These are phyloP conservation scores for Podaxis sp. DNA, from an alignment of 768 basidiomycete genomes.

Conservation along the genomic window DNA sequence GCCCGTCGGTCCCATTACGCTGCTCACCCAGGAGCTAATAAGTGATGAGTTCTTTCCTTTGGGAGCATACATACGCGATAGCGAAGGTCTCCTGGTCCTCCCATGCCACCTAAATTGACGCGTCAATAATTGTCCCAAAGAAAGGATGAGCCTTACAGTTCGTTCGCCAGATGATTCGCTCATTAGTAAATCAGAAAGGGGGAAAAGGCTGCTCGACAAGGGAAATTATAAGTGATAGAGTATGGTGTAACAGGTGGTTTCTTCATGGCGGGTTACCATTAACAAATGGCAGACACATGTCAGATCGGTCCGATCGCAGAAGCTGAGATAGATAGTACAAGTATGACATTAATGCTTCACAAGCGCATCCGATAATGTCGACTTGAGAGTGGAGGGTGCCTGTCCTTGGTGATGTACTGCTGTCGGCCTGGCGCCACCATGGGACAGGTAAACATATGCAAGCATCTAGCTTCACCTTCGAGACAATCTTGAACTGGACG, in stretches of 20 bases:
- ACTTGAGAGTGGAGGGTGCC: too few relatives aligned
- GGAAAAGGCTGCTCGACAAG: background rate
- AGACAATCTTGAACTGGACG: too few relatives aligned
- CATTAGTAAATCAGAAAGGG: background rate
- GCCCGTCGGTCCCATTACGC: conserved; percentile 36
- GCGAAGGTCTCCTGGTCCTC: background rate
- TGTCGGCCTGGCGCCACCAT: background rate
- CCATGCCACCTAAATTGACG: background rate
- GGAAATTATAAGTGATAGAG: background rate
- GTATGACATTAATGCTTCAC: background rate
- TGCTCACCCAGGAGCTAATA: conserved; percentile 6
- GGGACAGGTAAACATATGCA: background rate
- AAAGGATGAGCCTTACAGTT: background rate
- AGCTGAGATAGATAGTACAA: background rate
- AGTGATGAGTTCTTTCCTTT: background rate
- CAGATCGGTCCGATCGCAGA: background rate
- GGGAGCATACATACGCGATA: conserved; percentile 1
- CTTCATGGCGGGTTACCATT: background rate
- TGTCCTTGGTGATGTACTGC: background rate
- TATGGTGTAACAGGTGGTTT: background rate
- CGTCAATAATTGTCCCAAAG: background rate
- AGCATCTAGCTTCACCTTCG: background rate
- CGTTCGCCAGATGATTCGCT: conserved; percentile 3
- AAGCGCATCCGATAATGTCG: background rate
- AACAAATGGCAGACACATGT: background rate